Evolutionary conservation across 1,284 basidiomycete genomes (phyloP), one percentile per base, ranked within the genome.

Genomic region (Puccinia polysora): DNA sequence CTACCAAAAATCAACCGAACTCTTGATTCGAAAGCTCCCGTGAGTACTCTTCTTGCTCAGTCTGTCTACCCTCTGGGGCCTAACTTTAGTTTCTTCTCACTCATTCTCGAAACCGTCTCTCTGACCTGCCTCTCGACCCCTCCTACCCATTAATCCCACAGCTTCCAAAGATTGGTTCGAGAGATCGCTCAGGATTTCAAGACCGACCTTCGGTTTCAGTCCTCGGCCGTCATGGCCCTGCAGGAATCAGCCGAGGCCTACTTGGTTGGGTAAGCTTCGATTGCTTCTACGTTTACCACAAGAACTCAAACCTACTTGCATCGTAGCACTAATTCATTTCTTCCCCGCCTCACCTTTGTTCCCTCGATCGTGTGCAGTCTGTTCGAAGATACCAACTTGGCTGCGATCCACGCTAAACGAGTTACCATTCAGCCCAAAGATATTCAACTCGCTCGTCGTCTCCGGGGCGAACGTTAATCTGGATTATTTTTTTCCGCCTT

Each of bases 161-260:
- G 75, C 58, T 77, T 77, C 74, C 76, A 77, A 71, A 74, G 76
- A 52, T 74, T 76, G 50, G 77, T 77, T 50, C 75, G 77, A 59
- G 77, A 79, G 65, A 78, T 77, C 50, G 78, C 77, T 38, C 77
- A 78, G 71, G 77, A 78, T 75, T 79, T 79, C 76, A 79, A 79
- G 81, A 89, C 88, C 73, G 75, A 86, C 81, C 78, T 87, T 69
- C 85, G 86, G 73, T 88, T 88, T 85, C 86, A 88, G 82, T 88
- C 85, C 38, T 88, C 85, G 72, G 88, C 86, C 77, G 87, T 89
- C 70, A 83, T 84, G 82, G 87, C 87, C 4, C 83, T 90, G 74
- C 89, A 89, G 81, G 87, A 89, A 81, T 87, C 89, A 1, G 84
- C 86, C 38, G 88, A 89, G 82, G 85, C 83, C 32, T 84, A 84